Base-by-base conservation (phyloP, 139 green algal genomes). In the Picochlorum costavermella region DNA sequence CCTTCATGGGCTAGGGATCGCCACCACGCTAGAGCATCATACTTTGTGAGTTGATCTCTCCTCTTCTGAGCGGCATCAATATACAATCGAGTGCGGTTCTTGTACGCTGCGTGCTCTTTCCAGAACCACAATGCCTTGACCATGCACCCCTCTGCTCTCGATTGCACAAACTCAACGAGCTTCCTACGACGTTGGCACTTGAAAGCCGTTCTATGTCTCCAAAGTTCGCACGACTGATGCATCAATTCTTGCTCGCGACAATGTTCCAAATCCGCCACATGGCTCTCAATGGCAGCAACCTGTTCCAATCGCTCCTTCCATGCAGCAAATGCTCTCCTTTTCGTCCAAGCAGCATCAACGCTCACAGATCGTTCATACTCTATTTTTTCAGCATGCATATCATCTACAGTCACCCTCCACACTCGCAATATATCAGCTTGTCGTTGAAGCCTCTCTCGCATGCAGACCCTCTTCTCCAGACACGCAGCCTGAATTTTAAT, bases 91-190 rank as follows among this genome's bases (percentile, higher is more conserved):
- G 46, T 6, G 0, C n/a, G 16, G 16, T 6, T 20, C 16, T 20
- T 53, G 12, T 53, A 20, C n/a, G 46, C 46, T 2, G 46, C n/a
- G 46, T 53, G 46, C 46, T 53, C 46, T 14, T 53, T 53, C 46
- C 46, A 53, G n/a, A 53, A 53, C 46, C 46, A 53, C 46, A 53
- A 28, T 28, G 46, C 46, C n/a, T 53, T 53, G 10, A 20, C 12
- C 46, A 53, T 53, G 46, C 46, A 53, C n/a, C 46, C 10, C 6
- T 20, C n/a, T 9, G 46, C 16, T 53, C 46, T 53, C 0, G 46
- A 28, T 53, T 23, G 16, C 17, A 53, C 46, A 53, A 53, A 53
- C 17, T 53, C 46, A 14, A 53, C 20, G 16, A 53, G 16, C 4
- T 23, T 20, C 16, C 6, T 23, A 28, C 46, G 16, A 28, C 46